Evolutionary conservation across 2,329 filamentous ascomycete species (phyloP), one percentile per base, ranked within the genome.

Genomic region (Phialophora tarda): DNA sequence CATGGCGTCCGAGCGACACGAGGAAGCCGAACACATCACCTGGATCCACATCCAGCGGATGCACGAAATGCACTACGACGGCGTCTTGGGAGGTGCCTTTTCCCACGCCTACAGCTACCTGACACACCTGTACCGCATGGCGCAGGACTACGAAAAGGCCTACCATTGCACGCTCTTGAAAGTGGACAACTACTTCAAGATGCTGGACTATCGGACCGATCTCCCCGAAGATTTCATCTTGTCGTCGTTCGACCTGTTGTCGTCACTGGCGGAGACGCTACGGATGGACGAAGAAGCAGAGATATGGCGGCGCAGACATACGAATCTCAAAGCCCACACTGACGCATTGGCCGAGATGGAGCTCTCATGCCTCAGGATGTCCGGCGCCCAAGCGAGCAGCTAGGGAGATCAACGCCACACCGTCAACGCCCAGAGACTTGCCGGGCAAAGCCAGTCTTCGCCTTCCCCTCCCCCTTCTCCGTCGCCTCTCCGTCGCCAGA

Each of bases 201-300:
- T 63, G 50, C 51, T 62, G 7, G 51, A 2, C n/a, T 50, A 48
- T 44, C 50, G 51, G 17, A 21, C 12, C 4, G 60, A 56, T 24
- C 50, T 63, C 7, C 51, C 51, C 14, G 60, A 63, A 21, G 51
- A 57, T 24, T 62, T 53, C 5, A 53, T 55, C 47, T 44, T 62
- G 23, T 41, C 32, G 14, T 41, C 59, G 12, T 62, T 30, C 38
- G 14, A 48, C 21, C 26, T 55, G 17, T 85, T 96, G 24, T 92
- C 96, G 78, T 86, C 95, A 78, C 88, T 96, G 63, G 59, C 59
- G 50, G 14, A 28, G 10, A 26, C 5, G 24, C 59, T 62, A 2
- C 14, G 10, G 7, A 58, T 41, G 30, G n/a, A 38, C 32, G 11
- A 58, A 12, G 32, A 58, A n/a, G 55, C 55, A 12, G 55, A 38